These are phyloP conservation scores for Sarocladium strictum DNA, from an alignment of 2,329 filamentous ascomycete species.

Conservation along the genomic window DNA sequence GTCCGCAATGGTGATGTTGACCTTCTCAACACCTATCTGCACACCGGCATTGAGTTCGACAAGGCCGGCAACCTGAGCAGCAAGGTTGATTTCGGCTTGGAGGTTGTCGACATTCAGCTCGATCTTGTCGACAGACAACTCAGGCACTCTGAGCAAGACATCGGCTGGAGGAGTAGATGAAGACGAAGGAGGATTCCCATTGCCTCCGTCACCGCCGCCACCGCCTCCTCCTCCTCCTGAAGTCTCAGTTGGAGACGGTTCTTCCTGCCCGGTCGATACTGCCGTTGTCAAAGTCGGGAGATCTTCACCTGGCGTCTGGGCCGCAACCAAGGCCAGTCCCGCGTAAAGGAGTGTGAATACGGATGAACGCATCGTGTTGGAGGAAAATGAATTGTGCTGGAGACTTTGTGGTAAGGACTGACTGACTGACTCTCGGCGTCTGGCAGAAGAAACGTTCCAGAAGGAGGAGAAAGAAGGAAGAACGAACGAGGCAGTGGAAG, in stretches of 20 bases:
- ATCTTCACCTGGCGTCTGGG: not conserved
- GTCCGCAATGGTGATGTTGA: constrained; percentile 58
- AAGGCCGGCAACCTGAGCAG: constrained; percentile 52
- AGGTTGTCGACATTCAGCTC: constrained; percentile 56
- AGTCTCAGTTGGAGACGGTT: not conserved
- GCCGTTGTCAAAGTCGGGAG: not conserved
- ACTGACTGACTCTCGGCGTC: not conserved
- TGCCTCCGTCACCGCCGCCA: not conserved
- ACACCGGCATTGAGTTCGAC: constrained; percentile 50
- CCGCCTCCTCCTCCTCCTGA: not conserved
- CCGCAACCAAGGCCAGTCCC: constrained; percentile 1
- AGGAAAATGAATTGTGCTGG: not conserved
- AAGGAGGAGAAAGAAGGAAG: not conserved
- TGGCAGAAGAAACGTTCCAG: not conserved
- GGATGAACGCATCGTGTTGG: not conserved
- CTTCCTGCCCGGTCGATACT: not conserved
- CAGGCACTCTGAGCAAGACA: constrained; percentile 51
- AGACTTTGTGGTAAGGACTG: constrained; percentile 5
- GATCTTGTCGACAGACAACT: constrained; percentile 52
- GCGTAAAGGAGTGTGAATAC: constrained; percentile 7
- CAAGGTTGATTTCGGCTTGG: constrained; percentile 52
- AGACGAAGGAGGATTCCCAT: not conserved
- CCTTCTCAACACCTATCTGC: constrained; percentile 39
- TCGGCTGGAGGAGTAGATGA: constrained; percentile 25
- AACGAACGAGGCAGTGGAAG: not conserved